These are phyloP conservation scores for Talaromyces piceae DNA, from an alignment of 2,329 filamentous ascomycete genomes.

Conservation along the genomic window DNA sequence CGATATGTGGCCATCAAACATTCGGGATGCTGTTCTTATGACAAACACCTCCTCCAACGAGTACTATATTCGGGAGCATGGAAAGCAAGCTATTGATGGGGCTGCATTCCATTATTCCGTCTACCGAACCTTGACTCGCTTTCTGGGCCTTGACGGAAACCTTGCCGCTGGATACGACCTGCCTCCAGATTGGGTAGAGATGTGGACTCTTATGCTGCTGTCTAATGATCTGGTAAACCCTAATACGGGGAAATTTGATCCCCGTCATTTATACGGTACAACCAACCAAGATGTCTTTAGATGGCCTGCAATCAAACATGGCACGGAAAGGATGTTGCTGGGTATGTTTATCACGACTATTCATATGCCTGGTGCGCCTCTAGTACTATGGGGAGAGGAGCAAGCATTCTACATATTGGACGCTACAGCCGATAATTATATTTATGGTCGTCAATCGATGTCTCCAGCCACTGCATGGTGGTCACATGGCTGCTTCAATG, in stretches of 20 bases:
- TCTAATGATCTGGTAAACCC: constrained; percentile 56
- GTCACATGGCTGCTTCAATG: constrained; percentile 55
- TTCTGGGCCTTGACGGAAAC: constrained; percentile 54
- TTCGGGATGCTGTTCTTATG: constrained; percentile 43
- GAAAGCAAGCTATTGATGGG: constrained; percentile 49
- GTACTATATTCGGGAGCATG: constrained; percentile 47
- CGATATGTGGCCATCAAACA: constrained; percentile 42
- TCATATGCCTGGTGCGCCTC: constrained; percentile 53
- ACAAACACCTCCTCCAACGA: constrained; percentile 37
- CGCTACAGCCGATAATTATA: constrained; percentile 57
- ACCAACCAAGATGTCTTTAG: constrained; percentile 61
- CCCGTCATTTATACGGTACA: constrained; percentile 57
- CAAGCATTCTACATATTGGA: constrained; percentile 59
- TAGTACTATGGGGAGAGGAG: constrained; percentile 59
- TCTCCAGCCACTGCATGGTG: constrained; percentile 56
- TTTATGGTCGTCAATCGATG: constrained; percentile 59
- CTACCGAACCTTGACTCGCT: constrained; percentile 56
- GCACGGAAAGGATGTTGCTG: constrained; percentile 50
- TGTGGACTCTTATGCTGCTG: constrained; percentile 51
- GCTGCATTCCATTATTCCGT: constrained; percentile 58
- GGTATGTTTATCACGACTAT: constrained; percentile 54
- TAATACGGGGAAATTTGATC: constrained; percentile 55
- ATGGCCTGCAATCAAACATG: constrained; percentile 53
- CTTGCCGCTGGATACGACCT: constrained; percentile 48
- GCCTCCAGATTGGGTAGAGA: constrained; percentile 47